Evolutionary conservation across 305 asterid genomes (phyloP).

Genomic region (Andrographis paniculata): DNA sequence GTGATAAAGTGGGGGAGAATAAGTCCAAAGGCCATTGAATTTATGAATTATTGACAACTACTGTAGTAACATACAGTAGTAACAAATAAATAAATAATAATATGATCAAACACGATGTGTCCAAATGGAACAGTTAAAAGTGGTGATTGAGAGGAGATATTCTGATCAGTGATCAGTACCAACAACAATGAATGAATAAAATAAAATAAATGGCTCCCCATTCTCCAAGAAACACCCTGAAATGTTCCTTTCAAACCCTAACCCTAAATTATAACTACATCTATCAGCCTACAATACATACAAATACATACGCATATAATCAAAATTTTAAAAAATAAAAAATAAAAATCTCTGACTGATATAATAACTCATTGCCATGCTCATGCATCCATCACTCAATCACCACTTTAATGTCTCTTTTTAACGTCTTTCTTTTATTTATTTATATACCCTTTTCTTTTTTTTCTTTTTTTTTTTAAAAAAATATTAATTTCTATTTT

Average conservation of each 20-base stretch:
- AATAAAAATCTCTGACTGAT: neutral
- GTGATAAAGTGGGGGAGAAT: too few relatives aligned
- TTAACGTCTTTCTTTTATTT: too few relatives aligned
- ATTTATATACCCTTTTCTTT: too few relatives aligned
- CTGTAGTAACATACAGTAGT: neutral
- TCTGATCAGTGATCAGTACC: neutral
- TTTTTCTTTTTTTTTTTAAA: too few relatives aligned
- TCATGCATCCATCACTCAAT: neutral
- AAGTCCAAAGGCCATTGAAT: too few relatives aligned
- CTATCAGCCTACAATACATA: too few relatives aligned
- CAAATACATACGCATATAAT: too few relatives aligned
- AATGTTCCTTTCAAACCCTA: neutral
- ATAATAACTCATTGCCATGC: constrained; percentile 3
- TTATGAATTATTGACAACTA: neutral
- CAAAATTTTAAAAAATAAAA: too few relatives aligned
- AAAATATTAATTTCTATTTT: neutral
- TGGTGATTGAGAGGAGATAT: neutral
- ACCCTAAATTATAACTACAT: neutral
- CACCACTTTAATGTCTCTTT: neutral
- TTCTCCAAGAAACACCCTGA: neutral
- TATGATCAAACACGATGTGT: neutral
- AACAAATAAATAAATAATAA: too few relatives aligned
- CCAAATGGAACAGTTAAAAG: neutral
- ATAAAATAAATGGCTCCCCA: neutral
- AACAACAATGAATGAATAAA: too few relatives aligned